Evolutionary conservation across 495 filamentous ascomycete genomes (phyloP), one percentile per base, ranked within the genome.

Genomic region (Aspergillus sparsus): DNA sequence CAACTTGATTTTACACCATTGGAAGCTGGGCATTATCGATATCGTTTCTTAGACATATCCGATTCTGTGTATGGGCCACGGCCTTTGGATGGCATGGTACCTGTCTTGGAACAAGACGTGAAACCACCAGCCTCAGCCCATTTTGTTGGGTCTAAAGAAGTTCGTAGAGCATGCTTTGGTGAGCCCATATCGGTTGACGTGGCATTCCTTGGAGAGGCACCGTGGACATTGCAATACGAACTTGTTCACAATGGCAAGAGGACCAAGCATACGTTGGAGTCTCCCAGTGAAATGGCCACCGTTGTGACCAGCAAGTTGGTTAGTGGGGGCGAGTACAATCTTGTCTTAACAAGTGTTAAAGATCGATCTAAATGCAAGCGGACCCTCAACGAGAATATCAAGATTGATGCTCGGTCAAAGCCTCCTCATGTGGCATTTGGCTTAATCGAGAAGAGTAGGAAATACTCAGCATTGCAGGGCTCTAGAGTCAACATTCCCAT

Each of bases 181-280:
- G 87, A 96, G 55, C 81, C 86, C 31, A 83, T 91, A 6, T 81
- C 84, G 27, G 83, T 93, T 18, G 82, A 89, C 44, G 83, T 98
- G 41, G 71, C 78, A 56, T 83, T 97, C 46, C 74, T 86, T 53
- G 94, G 95, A 35, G 91, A 96, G 60, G 77, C 83, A 16, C 94
- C 94, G 0, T 96, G 91, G 80, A 88, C 77, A n/a, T 70, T 98
- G 7, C 91, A 97, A 64, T 98, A 96, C 75, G 94, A 98, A 68
- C 75, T 98, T 33, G 82, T 97, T n/a, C 89, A 98, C 69, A 87
- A 89, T 60, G 92, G 92, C 36, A 96, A 89, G 75, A 83, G 91
- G 52, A 85, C 81, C 27, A 87, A 89, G 49, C 78, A 87, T 60
- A 82, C 81, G 21, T 77, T 85, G n/a, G 77, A 84, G 7, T 82